Evolutionary conservation across 352 stramenopile genomes (phyloP).

Genomic region (Poterioochromonas sp.): DNA sequence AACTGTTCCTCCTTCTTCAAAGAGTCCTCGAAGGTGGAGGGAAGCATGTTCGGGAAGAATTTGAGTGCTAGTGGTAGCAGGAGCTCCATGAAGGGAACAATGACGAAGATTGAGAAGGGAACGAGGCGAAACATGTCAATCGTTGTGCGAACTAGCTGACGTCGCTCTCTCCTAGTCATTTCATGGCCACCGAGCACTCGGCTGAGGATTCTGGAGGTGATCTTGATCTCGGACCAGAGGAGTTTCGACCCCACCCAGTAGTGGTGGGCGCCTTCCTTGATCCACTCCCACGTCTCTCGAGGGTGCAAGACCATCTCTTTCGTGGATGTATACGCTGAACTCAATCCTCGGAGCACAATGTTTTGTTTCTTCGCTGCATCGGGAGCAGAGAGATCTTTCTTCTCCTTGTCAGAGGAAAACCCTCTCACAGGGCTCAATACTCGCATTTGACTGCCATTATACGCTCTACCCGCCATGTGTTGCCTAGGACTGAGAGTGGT

Average conservation of each 20-base stretch:
- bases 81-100: constrained; percentile 97
- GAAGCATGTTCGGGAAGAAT: constrained; percentile 98
- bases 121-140: constrained; percentile 91
- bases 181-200: constrained; percentile 78
- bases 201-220: constrained; percentile 77
- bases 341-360: no score
- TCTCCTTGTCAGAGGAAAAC: no score
- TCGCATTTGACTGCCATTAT: no score
- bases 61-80: constrained; percentile 90
- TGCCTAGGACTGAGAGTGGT: no score
- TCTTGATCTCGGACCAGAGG: constrained; percentile 86
- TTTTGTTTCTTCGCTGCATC: no score
- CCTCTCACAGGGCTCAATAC: no score
- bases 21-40: constrained; percentile 86
- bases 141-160: constrained; percentile 89
- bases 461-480: no score
- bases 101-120: constrained; percentile 91
- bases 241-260: constrained; percentile 60
- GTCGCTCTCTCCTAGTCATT: constrained; percentile 86
- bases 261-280: background rate
- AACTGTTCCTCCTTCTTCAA: constrained; percentile 88
- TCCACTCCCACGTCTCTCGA: background rate
- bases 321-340: background rate
- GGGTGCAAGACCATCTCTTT: constrained; percentile 5
- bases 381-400: no score